A percentile compares a stretch with the other conserved stretches of the same genome.
phyloP scores from a whole-genome alignment of 2,329 filamentous ascomycete genomes.

The Aurifilum marmelostoma region DNA sequence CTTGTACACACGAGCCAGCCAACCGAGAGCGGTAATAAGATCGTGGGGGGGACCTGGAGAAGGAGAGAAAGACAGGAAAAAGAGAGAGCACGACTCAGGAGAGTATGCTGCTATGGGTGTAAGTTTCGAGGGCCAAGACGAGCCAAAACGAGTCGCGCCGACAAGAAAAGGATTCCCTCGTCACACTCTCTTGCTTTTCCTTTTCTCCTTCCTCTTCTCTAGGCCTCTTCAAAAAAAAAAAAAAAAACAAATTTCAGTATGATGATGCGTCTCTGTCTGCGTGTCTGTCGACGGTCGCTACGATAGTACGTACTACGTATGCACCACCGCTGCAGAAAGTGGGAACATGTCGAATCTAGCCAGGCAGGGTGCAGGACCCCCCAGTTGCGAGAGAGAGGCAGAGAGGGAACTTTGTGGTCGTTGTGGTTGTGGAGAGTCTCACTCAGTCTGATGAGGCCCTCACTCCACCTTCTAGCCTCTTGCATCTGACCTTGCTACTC shows the following conservation, averaged over 20 bases:
- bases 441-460: conserved; percentile 22
- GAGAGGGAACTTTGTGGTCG: conserved; percentile 16
- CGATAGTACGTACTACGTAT: conserved; percentile 4
- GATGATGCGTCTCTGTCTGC: no score
- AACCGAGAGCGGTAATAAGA: conserved; percentile 28
- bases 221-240: not conserved
- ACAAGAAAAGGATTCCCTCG: not conserved
- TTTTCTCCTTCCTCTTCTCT: not conserved
- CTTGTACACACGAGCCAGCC: conserved; percentile 23
- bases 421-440: conserved; percentile 25
- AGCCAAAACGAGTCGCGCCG: not conserved
- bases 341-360: not conserved
- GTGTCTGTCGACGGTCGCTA: no score
- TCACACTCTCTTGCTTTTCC: not conserved
- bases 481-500: conserved; percentile 23
- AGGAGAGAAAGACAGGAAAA: conserved; percentile 3
- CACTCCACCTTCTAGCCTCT: conserved; percentile 26
- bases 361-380: conserved; percentile 21
- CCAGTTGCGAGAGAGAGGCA: conserved; percentile 21
- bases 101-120: not conserved
- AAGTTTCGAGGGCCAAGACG: not conserved
- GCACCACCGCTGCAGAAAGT: conserved; percentile 8
- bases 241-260: no score
- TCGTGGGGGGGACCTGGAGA: conserved; percentile 22
- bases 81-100: conserved; percentile 13